Percentiles rank a stretch among this genome's conserved stretches.
Evolutionary conservation across 345 rosid genomes (phyloP).

Genomic region (Populus euphratica): DNA sequence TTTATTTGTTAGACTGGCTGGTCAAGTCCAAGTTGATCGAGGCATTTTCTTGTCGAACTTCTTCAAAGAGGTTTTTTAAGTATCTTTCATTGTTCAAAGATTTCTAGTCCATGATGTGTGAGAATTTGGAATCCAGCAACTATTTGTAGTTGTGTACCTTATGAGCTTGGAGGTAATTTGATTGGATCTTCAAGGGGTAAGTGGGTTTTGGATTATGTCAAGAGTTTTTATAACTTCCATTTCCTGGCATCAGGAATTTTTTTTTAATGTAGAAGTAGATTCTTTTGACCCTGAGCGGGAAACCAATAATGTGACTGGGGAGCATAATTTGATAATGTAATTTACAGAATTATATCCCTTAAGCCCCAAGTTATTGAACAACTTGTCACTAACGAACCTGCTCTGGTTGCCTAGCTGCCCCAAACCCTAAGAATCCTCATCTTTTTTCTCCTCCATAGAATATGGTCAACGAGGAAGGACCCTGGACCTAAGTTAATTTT

Average conservation of each 20-base stretch:
- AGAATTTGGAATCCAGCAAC: neutral
- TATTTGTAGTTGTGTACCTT: neutral
- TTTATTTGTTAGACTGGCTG: slow-evolving; percentile 25
- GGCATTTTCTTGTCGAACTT: slow-evolving; percentile 25
- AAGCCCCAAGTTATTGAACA: neutral
- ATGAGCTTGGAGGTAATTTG: neutral
- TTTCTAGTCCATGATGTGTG: neutral
- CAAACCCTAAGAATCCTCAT: neutral
- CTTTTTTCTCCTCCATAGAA: neutral
- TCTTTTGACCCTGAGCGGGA: neutral
- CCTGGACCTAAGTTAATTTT: neutral
- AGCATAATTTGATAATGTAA: neutral
- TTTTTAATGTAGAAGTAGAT: neutral
- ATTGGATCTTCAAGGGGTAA: neutral
- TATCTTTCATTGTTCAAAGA: neutral
- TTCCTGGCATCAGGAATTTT: neutral
- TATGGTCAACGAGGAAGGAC: neutral
- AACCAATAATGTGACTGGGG: neutral
- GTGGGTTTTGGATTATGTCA: neutral
- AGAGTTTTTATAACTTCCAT: neutral
- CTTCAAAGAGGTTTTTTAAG: slow-evolving; percentile 21
- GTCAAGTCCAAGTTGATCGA: slow-evolving; percentile 16
- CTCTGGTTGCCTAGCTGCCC: neutral
- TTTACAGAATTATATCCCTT: neutral
- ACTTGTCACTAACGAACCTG: neutral